phyloP scores from a whole-genome alignment of 306 rosid genomes.

The Glycine soja region DNA sequence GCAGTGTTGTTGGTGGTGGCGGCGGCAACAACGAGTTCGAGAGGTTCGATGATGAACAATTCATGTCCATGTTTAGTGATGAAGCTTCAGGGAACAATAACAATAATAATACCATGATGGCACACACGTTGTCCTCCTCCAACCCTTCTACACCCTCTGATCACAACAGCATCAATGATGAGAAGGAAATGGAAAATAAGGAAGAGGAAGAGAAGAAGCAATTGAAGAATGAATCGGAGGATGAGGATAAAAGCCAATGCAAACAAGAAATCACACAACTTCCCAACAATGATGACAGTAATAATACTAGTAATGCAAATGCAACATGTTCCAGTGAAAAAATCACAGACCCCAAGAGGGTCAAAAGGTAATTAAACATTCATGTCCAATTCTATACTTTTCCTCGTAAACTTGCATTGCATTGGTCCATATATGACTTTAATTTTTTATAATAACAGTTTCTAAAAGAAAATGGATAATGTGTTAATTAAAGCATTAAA shows the following conservation, averaged over 20 bases:
- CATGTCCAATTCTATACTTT: constrained; percentile 9
- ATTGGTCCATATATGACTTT: background rate
- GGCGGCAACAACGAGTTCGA: constrained; percentile 58
- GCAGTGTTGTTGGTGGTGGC: background rate
- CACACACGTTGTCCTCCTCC: constrained; percentile 59
- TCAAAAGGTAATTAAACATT: constrained; percentile 71
- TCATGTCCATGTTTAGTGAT: constrained; percentile 81
- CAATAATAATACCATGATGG: constrained; percentile 19
- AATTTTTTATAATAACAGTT: background rate
- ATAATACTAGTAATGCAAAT: constrained; percentile 30
- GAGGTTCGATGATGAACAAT: constrained; percentile 82
- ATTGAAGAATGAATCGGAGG: constrained; percentile 71
- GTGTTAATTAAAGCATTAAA: background rate
- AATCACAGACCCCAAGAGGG: constrained; percentile 85
- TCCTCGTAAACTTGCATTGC: constrained; percentile 18
- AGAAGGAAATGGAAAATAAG: constrained; percentile 46
- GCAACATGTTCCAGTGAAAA: constrained; percentile 49
- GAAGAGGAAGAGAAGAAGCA: constrained; percentile 32
- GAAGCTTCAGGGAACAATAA: constrained; percentile 53
- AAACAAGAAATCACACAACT: constrained; percentile 50
- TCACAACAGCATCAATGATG: constrained; percentile 75
- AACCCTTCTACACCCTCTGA: constrained; percentile 86
- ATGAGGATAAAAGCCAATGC: constrained; percentile 73
- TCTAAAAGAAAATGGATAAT: constrained; percentile 19
- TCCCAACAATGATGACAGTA: constrained; percentile 15